Percentiles rank a stretch among this genome's conserved stretches.
Evolutionary conservation across 805 yeast species (phyloP).

Genomic region (Cyberlindnera euphorbiiphila): DNA sequence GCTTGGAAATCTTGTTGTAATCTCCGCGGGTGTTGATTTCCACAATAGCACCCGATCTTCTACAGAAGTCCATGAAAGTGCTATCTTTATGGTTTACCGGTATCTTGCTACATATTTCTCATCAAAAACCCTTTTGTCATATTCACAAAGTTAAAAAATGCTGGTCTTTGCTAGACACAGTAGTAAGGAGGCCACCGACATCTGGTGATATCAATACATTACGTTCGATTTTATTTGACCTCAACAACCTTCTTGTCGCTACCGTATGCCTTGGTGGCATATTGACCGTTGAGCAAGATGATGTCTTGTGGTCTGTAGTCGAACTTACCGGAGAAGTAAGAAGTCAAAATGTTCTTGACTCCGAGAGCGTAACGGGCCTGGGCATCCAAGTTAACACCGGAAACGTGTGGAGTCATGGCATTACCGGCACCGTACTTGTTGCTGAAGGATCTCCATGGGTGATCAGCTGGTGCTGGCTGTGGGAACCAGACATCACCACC

Average conservation of each 20-base stretch:
- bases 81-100: too few species aligned
- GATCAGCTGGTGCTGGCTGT: slow-evolving; percentile 77
- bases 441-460: slow-evolving; percentile 71
- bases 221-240: slow-evolving; percentile 1
- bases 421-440: slow-evolving; percentile 71
- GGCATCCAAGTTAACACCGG: slow-evolving; percentile 79
- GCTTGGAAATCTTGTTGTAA: too few species aligned
- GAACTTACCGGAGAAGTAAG: slow-evolving; percentile 55
- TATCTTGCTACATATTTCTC: too few species aligned
- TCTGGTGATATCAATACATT: background rate
- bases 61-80: too few species aligned
- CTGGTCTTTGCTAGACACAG: too few species aligned
- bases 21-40: too few species aligned
- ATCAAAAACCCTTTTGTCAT: too few species aligned
- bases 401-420: slow-evolving; percentile 81
- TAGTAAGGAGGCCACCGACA: too few species aligned
- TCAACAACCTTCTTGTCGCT: slow-evolving; percentile 34
- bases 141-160: too few species aligned
- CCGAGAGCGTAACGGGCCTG: slow-evolving; percentile 73
- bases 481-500: slow-evolving; percentile 86
- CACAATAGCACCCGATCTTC: too few species aligned
- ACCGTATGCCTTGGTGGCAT: slow-evolving; percentile 74
- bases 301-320: slow-evolving; percentile 77
- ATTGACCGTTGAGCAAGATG: slow-evolving; percentile 66
- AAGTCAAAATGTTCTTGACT: slow-evolving; percentile 57